Evolutionary conservation across 208 protist species (phyloP).

Genomic region (Naegleria lovaniensis): DNA sequence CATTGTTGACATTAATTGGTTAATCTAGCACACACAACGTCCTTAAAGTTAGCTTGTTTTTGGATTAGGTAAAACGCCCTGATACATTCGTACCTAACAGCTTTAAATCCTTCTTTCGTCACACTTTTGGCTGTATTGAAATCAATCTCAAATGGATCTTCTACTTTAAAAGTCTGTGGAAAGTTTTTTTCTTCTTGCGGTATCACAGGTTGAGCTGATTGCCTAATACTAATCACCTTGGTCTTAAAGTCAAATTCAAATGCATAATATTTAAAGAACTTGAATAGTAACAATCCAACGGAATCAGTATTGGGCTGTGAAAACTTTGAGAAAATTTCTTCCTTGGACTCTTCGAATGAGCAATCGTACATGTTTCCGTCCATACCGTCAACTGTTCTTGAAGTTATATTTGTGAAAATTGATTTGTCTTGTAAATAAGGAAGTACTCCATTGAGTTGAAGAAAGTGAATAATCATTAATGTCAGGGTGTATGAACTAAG

Average conservation of each 20-base stretch:
- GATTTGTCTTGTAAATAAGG: constrained; percentile 3
- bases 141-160: constrained; percentile 21
- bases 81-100: neutral
- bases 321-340: neutral
- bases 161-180: neutral
- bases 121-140: neutral
- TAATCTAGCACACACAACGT: neutral
- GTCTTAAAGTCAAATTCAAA: neutral
- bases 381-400: neutral
- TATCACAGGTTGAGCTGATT: neutral
- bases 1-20: neutral
- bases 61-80: neutral
- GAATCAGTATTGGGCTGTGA: neutral
- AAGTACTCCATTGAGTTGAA: neutral
- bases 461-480: neutral
- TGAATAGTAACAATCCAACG: neutral
- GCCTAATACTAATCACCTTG: neutral
- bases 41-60: constrained; percentile 7
- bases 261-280: constrained; percentile 27
- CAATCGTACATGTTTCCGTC: neutral
- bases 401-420: neutral
- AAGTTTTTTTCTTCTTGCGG: neutral
- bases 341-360: neutral
- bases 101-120: neutral
- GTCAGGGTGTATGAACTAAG: neutral